These are phyloP conservation scores for Suillus alpinus DNA, from an alignment of 768 basidiomycete species.

Conservation along the genomic window DNA sequence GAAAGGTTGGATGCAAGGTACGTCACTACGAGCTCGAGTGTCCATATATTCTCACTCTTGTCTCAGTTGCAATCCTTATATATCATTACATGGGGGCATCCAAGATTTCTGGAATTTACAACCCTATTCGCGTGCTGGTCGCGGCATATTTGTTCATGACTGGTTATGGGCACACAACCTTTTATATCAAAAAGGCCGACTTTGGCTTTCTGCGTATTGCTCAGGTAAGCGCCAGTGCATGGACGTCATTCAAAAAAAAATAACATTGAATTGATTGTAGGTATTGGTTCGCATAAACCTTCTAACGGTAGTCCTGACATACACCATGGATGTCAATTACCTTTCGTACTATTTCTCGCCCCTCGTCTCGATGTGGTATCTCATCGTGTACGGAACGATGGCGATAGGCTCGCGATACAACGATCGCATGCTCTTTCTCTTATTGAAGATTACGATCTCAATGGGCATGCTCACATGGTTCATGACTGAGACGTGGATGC, in stretches of 20 bases:
- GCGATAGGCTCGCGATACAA: slow-evolving; percentile 69
- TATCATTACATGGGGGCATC: slow-evolving; percentile 93
- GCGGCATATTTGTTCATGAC: slow-evolving; percentile 92
- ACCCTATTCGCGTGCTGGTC: slow-evolving; percentile 84
- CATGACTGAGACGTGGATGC: slow-evolving; percentile 59
- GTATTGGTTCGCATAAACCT: slow-evolving; percentile 83
- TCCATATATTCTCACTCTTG: slow-evolving; percentile 3
- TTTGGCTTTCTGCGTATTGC: slow-evolving; percentile 77
- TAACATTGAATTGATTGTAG: slow-evolving; percentile 29
- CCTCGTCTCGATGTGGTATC: slow-evolving; percentile 87
- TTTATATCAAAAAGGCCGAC: slow-evolving; percentile 87
- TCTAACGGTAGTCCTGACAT: slow-evolving; percentile 76
- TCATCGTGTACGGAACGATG: slow-evolving; percentile 84
- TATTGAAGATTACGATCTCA: slow-evolving; percentile 68
- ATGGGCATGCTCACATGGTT: slow-evolving; percentile 61
- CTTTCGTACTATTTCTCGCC: slow-evolving; percentile 90
- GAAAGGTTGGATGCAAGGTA: slow-evolving; percentile 99
- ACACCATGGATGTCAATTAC: slow-evolving; percentile 91
- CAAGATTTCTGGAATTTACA: slow-evolving; percentile 89
- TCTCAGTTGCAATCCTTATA: slow-evolving; percentile 78
- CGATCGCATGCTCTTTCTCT: slow-evolving; percentile 60
- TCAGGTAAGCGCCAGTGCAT: slow-evolving; percentile 43
- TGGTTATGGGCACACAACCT: slow-evolving; percentile 87
- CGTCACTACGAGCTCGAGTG: slow-evolving; percentile 21
- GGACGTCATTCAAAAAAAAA: slow-evolving; percentile 5